Evolutionary conservation across 768 basidiomycete genomes (phyloP), one percentile per base, ranked within the genome.

Genomic region (Boletus reticulatus): DNA sequence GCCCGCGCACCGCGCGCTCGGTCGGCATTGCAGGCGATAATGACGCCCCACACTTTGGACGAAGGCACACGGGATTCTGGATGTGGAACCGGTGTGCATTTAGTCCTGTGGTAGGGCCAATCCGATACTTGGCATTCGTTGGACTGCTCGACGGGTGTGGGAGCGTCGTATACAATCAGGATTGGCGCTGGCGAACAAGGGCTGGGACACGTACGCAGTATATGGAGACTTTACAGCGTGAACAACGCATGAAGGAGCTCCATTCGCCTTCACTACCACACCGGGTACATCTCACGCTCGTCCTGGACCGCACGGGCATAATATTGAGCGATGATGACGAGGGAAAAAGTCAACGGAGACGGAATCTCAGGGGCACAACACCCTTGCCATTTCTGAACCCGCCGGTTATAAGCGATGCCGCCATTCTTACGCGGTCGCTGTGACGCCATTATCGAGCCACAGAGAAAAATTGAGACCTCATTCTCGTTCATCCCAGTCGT

Each of bases 21-120:
- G 49, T 68, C 67, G 9, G 62, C 60, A 39, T 68, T 63, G 43
- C 65, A 68, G 11, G 67, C 46, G 27, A 68, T 59, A 22, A 43
- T 62, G 31, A 68, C 48, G 1, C 67, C 67, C 4, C 43, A 7
- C 1, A 68, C 53, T 27, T 59, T 62, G 39, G 45, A 14, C 7
- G 55, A 31, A 0, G 49, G 34, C 0, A 16, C 9, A 6, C 14
- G 42, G 2, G 44, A 12, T 13, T 27, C 19, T n/a, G 19, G 55
- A 2, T 41, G 32, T 6, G 57, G 47, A 4, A 45, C 45, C 7
- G 60, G 53, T 0, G 12, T 43, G 17, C 67, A 68, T 0, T 36
- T 47, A 13, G 54, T 17, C 41, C 57, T 66, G 51, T 68, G 67
- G 22, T 43, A 19, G 9, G 55, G 52, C 67, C 67, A 69, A 24